phyloP scores from a whole-genome alignment of 2,329 filamentous ascomycete genomes.

The Diplodia mutila region DNA sequence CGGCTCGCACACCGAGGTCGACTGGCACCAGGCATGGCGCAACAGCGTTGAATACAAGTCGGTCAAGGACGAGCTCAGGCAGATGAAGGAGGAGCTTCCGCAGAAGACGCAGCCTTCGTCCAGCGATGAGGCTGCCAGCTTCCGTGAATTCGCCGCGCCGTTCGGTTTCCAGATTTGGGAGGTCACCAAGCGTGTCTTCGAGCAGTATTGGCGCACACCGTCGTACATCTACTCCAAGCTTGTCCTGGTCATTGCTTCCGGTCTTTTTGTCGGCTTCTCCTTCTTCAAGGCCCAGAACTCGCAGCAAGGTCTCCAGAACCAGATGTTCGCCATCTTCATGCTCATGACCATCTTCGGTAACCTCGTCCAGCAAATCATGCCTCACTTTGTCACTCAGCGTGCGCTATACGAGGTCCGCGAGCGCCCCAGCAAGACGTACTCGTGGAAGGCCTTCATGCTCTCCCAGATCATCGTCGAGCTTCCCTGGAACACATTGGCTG shows the following conservation, averaged over 20 bases:
- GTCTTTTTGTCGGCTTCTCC: constrained; percentile 77
- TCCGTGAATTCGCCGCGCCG: constrained; percentile 79
- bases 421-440: constrained; percentile 77
- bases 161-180: constrained; percentile 69
- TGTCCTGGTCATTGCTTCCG: constrained; percentile 65
- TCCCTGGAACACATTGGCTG: constrained; percentile 74
- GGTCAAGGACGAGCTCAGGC: constrained; percentile 51
- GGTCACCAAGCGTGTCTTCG: constrained; percentile 75
- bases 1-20: constrained; percentile 53
- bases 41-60: constrained; percentile 51
- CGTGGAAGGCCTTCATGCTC: constrained; percentile 79
- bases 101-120: constrained; percentile 43
- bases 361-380: constrained; percentile 76
- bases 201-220: constrained; percentile 91
- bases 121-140: constrained; percentile 57
- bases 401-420: constrained; percentile 82
- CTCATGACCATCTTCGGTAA: constrained; percentile 74
- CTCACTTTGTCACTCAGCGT: constrained; percentile 76
- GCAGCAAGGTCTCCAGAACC: constrained; percentile 77
- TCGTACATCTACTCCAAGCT: constrained; percentile 86
- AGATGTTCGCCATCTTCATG: constrained; percentile 81
- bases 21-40: constrained; percentile 56
- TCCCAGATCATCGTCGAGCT: constrained; percentile 80
- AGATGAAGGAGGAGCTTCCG: constrained; percentile 47
- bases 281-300: constrained; percentile 72